Conservation (phyloP, 2,329 filamentous ascomycete genomes). For the Magnaporthiopsis rhizophila region DNA sequence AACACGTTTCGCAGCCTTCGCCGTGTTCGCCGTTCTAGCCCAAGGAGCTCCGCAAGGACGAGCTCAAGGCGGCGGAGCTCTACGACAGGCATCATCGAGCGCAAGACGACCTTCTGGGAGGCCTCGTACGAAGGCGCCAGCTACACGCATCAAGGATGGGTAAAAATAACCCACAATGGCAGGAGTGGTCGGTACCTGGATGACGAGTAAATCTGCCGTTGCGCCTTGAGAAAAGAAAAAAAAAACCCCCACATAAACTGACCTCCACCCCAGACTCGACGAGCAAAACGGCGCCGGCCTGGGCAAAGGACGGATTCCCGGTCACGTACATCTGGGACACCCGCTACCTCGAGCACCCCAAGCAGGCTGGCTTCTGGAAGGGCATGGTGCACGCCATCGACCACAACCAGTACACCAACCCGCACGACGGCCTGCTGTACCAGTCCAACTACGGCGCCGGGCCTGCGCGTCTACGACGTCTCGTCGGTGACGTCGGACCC, state of each 20-base stretch:
- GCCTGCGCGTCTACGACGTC: conserved; percentile 27
- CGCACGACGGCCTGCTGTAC: conserved; percentile 30
- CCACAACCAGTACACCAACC: conserved; percentile 35
- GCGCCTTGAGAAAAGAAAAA: too few relatives aligned
- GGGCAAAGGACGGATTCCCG: conserved; percentile 18
- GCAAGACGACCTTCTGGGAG: not conserved
- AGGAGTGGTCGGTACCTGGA: too few relatives aligned
- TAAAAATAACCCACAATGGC: too few relatives aligned
- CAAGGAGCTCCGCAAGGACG: conserved; percentile 7
- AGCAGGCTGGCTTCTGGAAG: conserved; percentile 13
- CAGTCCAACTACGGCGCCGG: conserved; percentile 40
- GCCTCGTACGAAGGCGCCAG: not conserved
- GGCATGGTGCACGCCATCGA: conserved; percentile 25
- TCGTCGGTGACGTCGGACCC: conserved; percentile 23
- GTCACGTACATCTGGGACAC: conserved; percentile 44
- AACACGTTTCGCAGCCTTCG: not conserved
- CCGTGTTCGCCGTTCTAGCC: not conserved
- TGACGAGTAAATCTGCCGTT: too few relatives aligned
- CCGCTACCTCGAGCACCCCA: conserved; percentile 19
- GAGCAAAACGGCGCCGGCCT: not conserved
- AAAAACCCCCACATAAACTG: too few relatives aligned
- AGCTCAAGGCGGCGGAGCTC: conserved; percentile 5
- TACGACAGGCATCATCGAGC: conserved; percentile 7
- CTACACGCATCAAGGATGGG: too few relatives aligned
- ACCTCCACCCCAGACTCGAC: too few relatives aligned